Conservation (phyloP, 768 basidiomycete species). For the Amanita subjunquillea region DNA sequence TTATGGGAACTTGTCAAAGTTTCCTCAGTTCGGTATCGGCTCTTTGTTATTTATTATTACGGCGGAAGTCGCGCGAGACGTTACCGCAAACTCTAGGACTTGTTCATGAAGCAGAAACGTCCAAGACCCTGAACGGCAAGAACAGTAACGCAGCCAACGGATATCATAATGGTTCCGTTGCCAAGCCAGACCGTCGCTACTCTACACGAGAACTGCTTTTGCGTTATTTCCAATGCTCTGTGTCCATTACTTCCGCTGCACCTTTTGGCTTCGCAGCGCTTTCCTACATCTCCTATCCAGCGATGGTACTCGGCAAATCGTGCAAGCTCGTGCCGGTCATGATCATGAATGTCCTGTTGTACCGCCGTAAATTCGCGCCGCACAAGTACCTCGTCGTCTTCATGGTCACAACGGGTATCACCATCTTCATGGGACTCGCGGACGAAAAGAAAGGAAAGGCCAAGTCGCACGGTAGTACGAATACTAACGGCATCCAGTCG, state of each 20-base stretch:
- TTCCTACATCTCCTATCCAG: constrained; percentile 94
- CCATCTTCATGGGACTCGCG: constrained; percentile 88
- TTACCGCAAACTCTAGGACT: constrained; percentile 56
- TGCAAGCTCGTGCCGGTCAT: constrained; percentile 99
- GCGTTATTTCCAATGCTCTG: constrained; percentile 73
- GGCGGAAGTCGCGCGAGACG: constrained; percentile 43
- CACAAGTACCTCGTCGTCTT: constrained; percentile 94
- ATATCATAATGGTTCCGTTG: constrained; percentile 18
- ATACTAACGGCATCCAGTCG: constrained; percentile 22
- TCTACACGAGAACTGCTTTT: constrained; percentile 45
- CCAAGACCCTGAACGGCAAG: constrained; percentile 17
- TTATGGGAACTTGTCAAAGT: constrained; percentile 82
- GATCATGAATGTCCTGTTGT: constrained; percentile 94
- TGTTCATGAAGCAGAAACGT: constrained; percentile 18
- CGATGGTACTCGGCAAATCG: constrained; percentile 97
- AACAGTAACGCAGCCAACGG: constrained; percentile 24
- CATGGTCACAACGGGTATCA: constrained; percentile 89
- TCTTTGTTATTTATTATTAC: constrained; percentile 60
- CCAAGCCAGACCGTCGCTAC: constrained; percentile 24
- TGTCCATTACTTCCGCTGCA: constrained; percentile 83
- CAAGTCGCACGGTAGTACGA: constrained; percentile 24
- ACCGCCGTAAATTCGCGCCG: constrained; percentile 83
- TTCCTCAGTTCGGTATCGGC: constrained; percentile 68
- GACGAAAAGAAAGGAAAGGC: constrained; percentile 36
- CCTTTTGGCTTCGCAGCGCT: constrained; percentile 96